phyloP scores from a whole-genome alignment of 176 grass and related monocot species.

The maize (Zea mays) region DNA sequence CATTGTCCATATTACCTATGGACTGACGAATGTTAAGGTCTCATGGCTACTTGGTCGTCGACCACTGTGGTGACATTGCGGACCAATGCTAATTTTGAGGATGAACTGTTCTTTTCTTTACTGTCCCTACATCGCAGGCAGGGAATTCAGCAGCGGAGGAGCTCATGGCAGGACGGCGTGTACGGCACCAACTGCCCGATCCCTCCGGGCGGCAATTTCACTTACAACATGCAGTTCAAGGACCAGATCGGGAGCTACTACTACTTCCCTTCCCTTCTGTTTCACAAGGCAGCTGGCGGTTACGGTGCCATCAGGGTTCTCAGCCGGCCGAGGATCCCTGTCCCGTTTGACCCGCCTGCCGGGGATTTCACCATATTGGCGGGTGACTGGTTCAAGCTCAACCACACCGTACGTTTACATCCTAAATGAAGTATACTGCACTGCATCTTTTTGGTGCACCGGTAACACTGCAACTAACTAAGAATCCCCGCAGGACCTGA shows the following conservation, averaged over 20 bases:
- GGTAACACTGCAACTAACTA: not conserved
- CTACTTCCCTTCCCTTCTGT: slow-evolving; percentile 86
- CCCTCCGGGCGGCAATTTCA: slow-evolving; percentile 79
- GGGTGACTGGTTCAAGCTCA: slow-evolving; percentile 93
- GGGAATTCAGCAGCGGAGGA: slow-evolving; percentile 87
- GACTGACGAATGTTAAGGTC: not conserved
- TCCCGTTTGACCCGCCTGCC: slow-evolving; percentile 76
- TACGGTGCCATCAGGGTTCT: slow-evolving; percentile 84
- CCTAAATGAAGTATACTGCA: not conserved
- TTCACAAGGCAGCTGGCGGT: slow-evolving; percentile 85
- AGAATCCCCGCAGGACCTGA: slow-evolving; percentile 54
- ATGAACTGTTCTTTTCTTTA: not conserved
- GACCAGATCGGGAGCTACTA: slow-evolving; percentile 96
- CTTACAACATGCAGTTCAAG: slow-evolving; percentile 88
- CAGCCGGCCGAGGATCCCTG: slow-evolving; percentile 76
- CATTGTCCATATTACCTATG: not conserved
- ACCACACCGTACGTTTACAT: slow-evolving; percentile 69
- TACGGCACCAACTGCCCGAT: slow-evolving; percentile 90
- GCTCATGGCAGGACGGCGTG: slow-evolving; percentile 92
- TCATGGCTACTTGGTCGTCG: slow-evolving; percentile 4
- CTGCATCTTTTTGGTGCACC: not conserved
- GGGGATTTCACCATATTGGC: slow-evolving; percentile 75
- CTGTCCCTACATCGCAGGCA: slow-evolving; percentile 43
- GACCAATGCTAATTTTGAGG: not conserved
- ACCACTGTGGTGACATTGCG: not conserved